Conservation (phyloP, 331 rosid genomes). For the Cydonia oblonga region DNA sequence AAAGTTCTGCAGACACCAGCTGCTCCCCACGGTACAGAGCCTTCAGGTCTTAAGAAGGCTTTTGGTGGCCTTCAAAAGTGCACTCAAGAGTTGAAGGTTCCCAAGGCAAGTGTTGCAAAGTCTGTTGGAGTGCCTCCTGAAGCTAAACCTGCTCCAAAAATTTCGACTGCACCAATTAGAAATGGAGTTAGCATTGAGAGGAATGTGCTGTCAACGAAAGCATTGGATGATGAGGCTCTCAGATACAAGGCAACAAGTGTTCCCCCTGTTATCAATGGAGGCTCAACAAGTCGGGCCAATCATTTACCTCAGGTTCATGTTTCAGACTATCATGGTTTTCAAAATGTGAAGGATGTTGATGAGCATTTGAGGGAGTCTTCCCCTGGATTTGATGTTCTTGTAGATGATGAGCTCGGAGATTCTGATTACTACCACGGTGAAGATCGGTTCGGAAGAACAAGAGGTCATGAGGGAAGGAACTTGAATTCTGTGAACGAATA, state of each 20-base stretch:
- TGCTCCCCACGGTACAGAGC: slow-evolving; percentile 33
- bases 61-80: slow-evolving; percentile 41
- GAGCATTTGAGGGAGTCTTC: slow-evolving; percentile 86
- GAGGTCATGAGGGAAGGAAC: slow-evolving; percentile 65
- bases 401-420: slow-evolving; percentile 80
- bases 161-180: slow-evolving; percentile 34
- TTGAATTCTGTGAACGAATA: slow-evolving; percentile 59
- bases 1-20: slow-evolving; percentile 42
- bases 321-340: slow-evolving; percentile 59
- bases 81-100: slow-evolving; percentile 43
- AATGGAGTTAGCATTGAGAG: slow-evolving; percentile 39
- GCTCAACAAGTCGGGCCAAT: slow-evolving; percentile 24
- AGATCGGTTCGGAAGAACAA: slow-evolving; percentile 59
- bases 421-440: slow-evolving; percentile 70
- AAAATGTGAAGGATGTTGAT: slow-evolving; percentile 76
- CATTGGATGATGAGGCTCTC: slow-evolving; percentile 41
- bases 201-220: slow-evolving; percentile 20
- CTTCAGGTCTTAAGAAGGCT: slow-evolving; percentile 38
- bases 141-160: slow-evolving; percentile 35
- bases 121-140: slow-evolving; percentile 27
- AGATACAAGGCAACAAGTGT: slow-evolving; percentile 30
- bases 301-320: slow-evolving; percentile 40
- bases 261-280: slow-evolving; percentile 44
- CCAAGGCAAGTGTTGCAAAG: slow-evolving; percentile 29
- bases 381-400: slow-evolving; percentile 99